phyloP scores from a whole-genome alignment of 345 rosid genomes.

The Euphorbia pulcherrima region DNA sequence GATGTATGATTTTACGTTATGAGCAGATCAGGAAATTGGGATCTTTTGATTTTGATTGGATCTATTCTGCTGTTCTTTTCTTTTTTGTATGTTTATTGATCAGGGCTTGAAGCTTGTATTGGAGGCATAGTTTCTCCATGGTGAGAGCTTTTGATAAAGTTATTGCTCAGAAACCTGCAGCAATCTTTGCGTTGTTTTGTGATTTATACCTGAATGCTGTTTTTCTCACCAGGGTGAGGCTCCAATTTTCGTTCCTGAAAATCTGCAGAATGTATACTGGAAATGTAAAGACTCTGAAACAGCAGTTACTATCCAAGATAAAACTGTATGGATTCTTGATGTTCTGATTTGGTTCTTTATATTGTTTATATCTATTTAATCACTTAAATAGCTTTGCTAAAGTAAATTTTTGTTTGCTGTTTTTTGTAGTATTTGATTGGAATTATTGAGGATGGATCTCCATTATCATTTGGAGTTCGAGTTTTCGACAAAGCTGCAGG shows the following conservation, averaged over 20 bases:
- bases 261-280: constrained; percentile 35
- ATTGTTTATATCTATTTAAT: constrained; percentile 15
- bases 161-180: neutral
- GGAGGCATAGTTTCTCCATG: constrained; percentile 68
- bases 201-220: constrained; percentile 20
- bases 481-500: constrained; percentile 46
- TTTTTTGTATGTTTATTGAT: constrained; percentile 39
- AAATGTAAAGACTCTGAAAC: constrained; percentile 43
- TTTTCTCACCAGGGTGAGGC: constrained; percentile 69
- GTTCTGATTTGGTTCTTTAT: constrained; percentile 11
- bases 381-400: constrained; percentile 19
- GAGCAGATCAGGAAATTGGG: constrained; percentile 29
- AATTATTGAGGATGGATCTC: constrained; percentile 44
- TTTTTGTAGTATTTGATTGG: constrained; percentile 66
- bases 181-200: constrained; percentile 9
- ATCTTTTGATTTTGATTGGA: constrained; percentile 32
- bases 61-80: neutral
- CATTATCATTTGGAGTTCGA: constrained; percentile 48
- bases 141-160: constrained; percentile 60
- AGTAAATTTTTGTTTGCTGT: constrained; percentile 16
- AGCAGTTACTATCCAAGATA: constrained; percentile 38
- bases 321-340: constrained; percentile 45
- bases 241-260: constrained; percentile 49
- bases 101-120: constrained; percentile 60
- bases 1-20: constrained; percentile 7